These are phyloP conservation scores for Hymenoscyphus repandus DNA, from an alignment of 2,329 filamentous ascomycete genomes.

Conservation along the genomic window DNA sequence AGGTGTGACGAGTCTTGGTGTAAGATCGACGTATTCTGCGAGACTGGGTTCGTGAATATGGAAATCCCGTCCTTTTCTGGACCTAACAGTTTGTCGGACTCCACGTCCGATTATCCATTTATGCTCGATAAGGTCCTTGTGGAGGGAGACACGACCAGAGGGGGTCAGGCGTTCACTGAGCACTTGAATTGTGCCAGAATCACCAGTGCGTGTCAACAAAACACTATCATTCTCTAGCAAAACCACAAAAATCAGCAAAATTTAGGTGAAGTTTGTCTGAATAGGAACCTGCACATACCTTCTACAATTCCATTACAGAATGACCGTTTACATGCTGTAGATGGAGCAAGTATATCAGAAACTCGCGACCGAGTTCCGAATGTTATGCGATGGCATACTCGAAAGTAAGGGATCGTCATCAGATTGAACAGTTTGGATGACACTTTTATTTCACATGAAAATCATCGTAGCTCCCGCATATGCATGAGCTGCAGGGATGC, in stretches of 20 bases:
- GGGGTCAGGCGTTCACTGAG: constrained; percentile 38
- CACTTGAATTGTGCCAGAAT: constrained; percentile 16
- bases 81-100: constrained; percentile 16
- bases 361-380: neutral
- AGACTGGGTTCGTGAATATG: constrained; percentile 59
- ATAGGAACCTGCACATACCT: constrained; percentile 10
- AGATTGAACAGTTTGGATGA: too few relatives aligned
- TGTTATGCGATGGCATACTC: too few relatives aligned
- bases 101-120: constrained; percentile 31
- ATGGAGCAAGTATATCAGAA: neutral
- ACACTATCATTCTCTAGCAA: constrained; percentile 31
- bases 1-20: constrained; percentile 68
- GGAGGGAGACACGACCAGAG: constrained; percentile 32
- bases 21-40: constrained; percentile 66
- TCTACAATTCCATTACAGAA: constrained; percentile 15
- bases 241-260: constrained; percentile 1
- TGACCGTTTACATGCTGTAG: constrained; percentile 4
- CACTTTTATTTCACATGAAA: neutral
- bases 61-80: constrained; percentile 20
- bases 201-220: constrained; percentile 20
- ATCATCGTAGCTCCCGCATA: too few relatives aligned
- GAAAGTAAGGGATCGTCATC: too few relatives aligned
- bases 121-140: constrained; percentile 33
- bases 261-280: neutral
- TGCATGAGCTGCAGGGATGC: neutral